Conservation (phyloP, 495 filamentous ascomycete species). For the Penicillium goetzii region DNA sequence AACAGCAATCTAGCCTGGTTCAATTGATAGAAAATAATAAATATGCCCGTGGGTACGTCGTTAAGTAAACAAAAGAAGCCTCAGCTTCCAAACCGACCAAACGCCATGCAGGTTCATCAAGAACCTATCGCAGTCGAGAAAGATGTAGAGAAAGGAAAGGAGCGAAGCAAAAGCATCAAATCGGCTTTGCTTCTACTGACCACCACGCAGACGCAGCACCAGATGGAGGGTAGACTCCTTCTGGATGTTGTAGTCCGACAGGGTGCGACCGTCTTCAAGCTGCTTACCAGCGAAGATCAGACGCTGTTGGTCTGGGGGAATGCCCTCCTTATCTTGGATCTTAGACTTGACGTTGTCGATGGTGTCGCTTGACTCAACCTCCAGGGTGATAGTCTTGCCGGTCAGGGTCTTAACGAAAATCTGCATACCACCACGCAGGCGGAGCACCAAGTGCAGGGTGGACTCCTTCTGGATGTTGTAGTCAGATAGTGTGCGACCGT, state of each 20-base stretch:
- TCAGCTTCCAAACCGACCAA: slow-evolving; percentile 45
- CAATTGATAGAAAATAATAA: slow-evolving; percentile 34
- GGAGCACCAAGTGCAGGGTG: slow-evolving; percentile 95
- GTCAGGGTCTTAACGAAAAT: slow-evolving; percentile 95
- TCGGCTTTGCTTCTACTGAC: slow-evolving; percentile 55
- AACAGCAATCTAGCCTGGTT: slow-evolving; percentile 20
- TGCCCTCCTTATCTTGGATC: slow-evolving; percentile 93
- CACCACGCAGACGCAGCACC: slow-evolving; percentile 86
- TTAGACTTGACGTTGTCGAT: slow-evolving; percentile 94
- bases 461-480: slow-evolving; percentile 99
- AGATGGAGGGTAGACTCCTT: slow-evolving; percentile 89
- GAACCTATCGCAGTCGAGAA: slow-evolving; percentile 34
- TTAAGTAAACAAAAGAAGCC: slow-evolving; percentile 33
- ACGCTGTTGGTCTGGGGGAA: slow-evolving; percentile 86
- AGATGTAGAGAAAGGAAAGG: slow-evolving; percentile 23
- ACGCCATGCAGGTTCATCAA: slow-evolving; percentile 48
- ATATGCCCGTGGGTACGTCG: slow-evolving; percentile 36
- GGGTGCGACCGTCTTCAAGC: slow-evolving; percentile 80
- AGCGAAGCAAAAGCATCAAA: slow-evolving; percentile 14
- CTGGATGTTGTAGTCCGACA: slow-evolving; percentile 93
- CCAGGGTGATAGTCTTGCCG: slow-evolving; percentile 89
- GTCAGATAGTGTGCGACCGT: slow-evolving; percentile 89
- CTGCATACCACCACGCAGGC: slow-evolving; percentile 97
- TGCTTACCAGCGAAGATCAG: slow-evolving; percentile 92
- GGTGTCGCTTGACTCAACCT: slow-evolving; percentile 87